Evolutionary conservation across 2,329 filamentous ascomycete species (phyloP).

Genomic region (Helminthosporium solani): DNA sequence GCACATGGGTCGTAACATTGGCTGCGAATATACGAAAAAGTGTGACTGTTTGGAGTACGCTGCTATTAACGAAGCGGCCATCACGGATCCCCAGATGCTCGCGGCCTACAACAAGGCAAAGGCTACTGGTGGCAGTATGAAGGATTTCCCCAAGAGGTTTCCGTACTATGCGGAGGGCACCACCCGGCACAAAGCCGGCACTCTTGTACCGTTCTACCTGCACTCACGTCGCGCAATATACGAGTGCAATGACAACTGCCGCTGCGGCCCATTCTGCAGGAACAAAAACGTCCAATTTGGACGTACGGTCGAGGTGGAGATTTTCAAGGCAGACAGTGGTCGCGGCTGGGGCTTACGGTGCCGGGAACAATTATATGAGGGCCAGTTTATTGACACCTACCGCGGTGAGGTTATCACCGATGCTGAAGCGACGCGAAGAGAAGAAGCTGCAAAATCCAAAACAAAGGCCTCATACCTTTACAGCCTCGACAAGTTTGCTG

Average conservation of each 20-base stretch:
- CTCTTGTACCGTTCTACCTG: conserved; percentile 47
- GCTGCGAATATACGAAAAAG: conserved; percentile 62
- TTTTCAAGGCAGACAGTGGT: conserved; percentile 68
- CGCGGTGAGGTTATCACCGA: conserved; percentile 61
- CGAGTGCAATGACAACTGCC: conserved; percentile 74
- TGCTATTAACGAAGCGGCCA: conserved; percentile 46
- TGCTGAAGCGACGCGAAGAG: conserved; percentile 63
- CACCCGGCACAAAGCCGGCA: conserved; percentile 25
- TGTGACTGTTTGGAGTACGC: conserved; percentile 71
- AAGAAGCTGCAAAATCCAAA: conserved; percentile 52
- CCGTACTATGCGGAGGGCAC: conserved; percentile 57
- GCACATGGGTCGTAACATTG: conserved; percentile 52
- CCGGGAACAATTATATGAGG: conserved; percentile 62
- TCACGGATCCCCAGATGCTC: conserved; percentile 30
- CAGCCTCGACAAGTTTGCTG: conserved; percentile 75
- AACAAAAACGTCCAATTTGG: conserved; percentile 78
- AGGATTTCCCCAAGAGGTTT: conserved; percentile 54
- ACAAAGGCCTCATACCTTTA: conserved; percentile 80
- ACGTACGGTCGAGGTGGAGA: conserved; percentile 68
- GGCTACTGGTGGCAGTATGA: conserved; percentile 25
- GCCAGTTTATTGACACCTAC: conserved; percentile 80
- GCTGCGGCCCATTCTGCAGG: conserved; percentile 64
- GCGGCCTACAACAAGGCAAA: conserved; percentile 20
- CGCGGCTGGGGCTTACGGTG: conserved; percentile 78
- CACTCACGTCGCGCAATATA: conserved; percentile 61